Conservation (phyloP, 139 green algal species). For the Spirogloea muscicola region DNA sequence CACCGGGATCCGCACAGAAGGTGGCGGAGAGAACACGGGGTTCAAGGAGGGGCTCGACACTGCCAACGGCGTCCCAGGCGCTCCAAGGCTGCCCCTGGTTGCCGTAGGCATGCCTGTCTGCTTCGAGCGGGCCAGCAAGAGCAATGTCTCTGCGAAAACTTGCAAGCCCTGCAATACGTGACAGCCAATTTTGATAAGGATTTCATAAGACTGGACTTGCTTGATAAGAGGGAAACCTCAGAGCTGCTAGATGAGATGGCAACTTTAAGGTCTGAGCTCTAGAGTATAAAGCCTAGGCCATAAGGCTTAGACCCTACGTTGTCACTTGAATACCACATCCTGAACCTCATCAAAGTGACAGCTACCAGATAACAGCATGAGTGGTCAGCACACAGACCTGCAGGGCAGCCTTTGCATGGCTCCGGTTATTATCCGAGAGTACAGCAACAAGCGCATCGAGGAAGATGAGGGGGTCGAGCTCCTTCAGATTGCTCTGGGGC, state of each 20-base stretch:
- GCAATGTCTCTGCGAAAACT: conserved; percentile 72
- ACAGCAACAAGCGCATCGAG: conserved; percentile 82
- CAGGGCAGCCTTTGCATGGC: conserved; percentile 50
- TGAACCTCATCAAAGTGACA: no score
- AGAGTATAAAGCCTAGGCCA: no score
- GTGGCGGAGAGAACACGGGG: conserved; percentile 20
- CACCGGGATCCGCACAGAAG: conserved; percentile 48
- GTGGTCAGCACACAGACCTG: no score
- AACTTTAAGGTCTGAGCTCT: no score
- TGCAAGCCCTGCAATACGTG: conserved; percentile 64
- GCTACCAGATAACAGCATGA: no score
- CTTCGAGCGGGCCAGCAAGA: conserved; percentile 53
- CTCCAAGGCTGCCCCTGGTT: conserved; percentile 18
- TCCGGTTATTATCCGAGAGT: conserved; percentile 42
- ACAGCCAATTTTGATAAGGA: no score
- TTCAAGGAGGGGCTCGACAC: conserved; percentile 37
- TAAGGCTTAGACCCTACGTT: no score
- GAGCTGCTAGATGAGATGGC: no score
- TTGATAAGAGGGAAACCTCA: no score
- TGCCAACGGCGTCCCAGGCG: conserved; percentile 35
- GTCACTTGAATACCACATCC: no score
- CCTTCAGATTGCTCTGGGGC: conserved; percentile 49
- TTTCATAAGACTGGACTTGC: no score
- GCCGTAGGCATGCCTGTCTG: conserved; percentile 4
- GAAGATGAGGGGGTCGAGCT: conserved; percentile 80